Evolutionary conservation across 495 filamentous ascomycete species (phyloP), one percentile per base, ranked within the genome.

Genomic region (Parathielavia hyrcaniae): DNA sequence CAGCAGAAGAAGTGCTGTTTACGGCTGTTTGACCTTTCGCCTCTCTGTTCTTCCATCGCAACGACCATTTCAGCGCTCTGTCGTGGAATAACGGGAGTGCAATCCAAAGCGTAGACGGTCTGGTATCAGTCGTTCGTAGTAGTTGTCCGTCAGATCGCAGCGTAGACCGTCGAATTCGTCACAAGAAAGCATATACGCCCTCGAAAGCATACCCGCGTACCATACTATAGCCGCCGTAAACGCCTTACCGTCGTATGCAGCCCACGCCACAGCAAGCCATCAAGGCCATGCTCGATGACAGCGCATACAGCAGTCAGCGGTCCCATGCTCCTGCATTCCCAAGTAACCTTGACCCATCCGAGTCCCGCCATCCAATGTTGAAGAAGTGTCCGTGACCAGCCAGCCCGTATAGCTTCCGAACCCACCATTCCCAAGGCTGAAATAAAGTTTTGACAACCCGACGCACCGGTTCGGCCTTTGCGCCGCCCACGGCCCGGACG

Each of bases 221-320:
- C 45, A 5, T 13, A 30, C 26, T 6, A 6, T 30, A 30, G 26
- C 26, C 26, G 26, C 26, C 26, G 26, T 10, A 20, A 48, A 56
- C 44, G 54, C 54, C 54, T 1, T 10, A 17, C 54, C 44, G n/a
- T 14, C 30, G 19, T 35, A n/a, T n/a, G n/a, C n/a, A n/a, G n/a
- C 32, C 13, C 26, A 19, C 36, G 40, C n/a, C 54, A 48, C 22
- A 20, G 44, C 54, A 46, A 30, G 30, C 54, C 54, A 49, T 56
- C 54, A 56, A 56, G 54, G 54, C 45, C 45, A 8, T 56, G 54
- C 54, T 48, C 10, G 13, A 38, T 38, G 53, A 48, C 22, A 22
- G 10, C 52, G 19, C 52, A 1, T 35, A 35, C 6, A 5, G 4
- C 11, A 45, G n/a, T 13, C 23, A 23, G 10, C 4, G 32, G 32